Percentiles rank a stretch among this genome's conserved stretches.
Evolutionary conservation across 2,329 filamentous ascomycete species (phyloP).

Genomic region (Talaromyces verruculosus): DNA sequence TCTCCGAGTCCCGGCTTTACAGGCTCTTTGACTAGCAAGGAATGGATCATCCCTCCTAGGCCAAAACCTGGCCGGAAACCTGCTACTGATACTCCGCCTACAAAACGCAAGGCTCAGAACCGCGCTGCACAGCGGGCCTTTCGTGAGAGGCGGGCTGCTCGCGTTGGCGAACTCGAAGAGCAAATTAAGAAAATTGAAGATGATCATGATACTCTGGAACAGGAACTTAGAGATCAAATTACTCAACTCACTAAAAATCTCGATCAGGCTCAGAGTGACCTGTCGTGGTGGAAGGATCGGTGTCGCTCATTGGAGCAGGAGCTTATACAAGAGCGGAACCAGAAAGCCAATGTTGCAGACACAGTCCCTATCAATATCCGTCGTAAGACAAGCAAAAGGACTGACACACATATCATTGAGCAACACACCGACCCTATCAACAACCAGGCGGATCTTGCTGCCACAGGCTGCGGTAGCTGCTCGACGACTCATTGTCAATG

Average conservation of each 20-base stretch:
- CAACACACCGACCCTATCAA: constrained; percentile 7
- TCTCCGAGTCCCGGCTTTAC: constrained; percentile 41
- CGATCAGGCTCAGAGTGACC: constrained; percentile 60
- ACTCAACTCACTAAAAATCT: constrained; percentile 62
- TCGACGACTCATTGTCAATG: constrained; percentile 64
- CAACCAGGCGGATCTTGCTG: constrained; percentile 33
- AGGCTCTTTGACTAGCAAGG: constrained; percentile 68
- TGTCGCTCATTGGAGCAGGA: constrained; percentile 64
- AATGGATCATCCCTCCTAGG: constrained; percentile 81
- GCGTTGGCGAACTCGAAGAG: constrained; percentile 68
- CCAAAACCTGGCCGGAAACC: constrained; percentile 92
- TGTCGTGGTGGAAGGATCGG: constrained; percentile 50
- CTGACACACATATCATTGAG: not conserved
- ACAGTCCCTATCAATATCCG: constrained; percentile 20
- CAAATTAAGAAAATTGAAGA: constrained; percentile 51
- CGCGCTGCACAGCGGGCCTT: constrained; percentile 88
- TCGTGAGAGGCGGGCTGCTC: constrained; percentile 79
- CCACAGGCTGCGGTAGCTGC: constrained; percentile 65
- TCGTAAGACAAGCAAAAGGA: constrained; percentile 21
- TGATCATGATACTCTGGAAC: constrained; percentile 45
- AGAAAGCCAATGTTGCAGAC: constrained; percentile 31
- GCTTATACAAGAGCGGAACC: constrained; percentile 49
- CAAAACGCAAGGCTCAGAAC: constrained; percentile 93
- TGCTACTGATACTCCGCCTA: constrained; percentile 85
- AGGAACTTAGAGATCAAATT: constrained; percentile 57